Conservation (phyloP, 495 filamentous ascomycete genomes). For the Friedmanniomyces endolithicus region DNA sequence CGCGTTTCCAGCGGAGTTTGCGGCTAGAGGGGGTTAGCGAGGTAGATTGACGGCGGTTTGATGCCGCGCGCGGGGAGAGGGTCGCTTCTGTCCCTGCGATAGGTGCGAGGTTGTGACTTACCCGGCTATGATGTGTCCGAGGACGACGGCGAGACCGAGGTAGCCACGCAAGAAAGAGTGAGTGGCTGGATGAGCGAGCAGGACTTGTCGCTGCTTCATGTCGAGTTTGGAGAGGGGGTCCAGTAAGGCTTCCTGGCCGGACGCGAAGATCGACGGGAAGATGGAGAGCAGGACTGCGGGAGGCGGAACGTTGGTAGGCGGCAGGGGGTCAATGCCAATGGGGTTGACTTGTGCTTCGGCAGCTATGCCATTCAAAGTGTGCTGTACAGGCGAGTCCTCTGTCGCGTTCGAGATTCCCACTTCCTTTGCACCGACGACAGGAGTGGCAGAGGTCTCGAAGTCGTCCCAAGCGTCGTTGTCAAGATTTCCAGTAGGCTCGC, state of each 20-base stretch:
- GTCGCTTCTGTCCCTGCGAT: neutral
- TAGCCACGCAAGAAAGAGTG: slow-evolving; percentile 39
- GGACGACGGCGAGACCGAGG: slow-evolving; percentile 42
- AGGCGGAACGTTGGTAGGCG: slow-evolving; percentile 80
- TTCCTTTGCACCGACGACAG: neutral
- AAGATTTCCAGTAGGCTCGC: neutral
- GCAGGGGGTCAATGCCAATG: slow-evolving; percentile 19
- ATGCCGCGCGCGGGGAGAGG: too few relatives aligned
- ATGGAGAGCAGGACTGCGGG: slow-evolving; percentile 69
- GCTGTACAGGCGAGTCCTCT: neutral
- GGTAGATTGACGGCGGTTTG: too few relatives aligned
- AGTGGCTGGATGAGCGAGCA: slow-evolving; percentile 45
- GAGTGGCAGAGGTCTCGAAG: neutral
- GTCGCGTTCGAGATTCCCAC: neutral
- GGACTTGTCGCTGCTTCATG: slow-evolving; percentile 40
- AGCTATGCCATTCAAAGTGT: neutral
- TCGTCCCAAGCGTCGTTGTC: neutral
- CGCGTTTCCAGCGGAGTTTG: slow-evolving; percentile 78
- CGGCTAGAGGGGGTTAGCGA: slow-evolving; percentile 41
- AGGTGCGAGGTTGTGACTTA: neutral
- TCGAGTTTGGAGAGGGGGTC: slow-evolving; percentile 34
- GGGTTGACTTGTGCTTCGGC: neutral
- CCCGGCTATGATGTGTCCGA: slow-evolving; percentile 66
- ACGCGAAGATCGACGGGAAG: slow-evolving; percentile 52
- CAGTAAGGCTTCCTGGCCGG: slow-evolving; percentile 30